A percentile compares a stretch with the other conserved stretches of the same genome.
Evolutionary conservation across 495 filamentous ascomycete species (phyloP).

Genomic region (Aspergillus leporis): DNA sequence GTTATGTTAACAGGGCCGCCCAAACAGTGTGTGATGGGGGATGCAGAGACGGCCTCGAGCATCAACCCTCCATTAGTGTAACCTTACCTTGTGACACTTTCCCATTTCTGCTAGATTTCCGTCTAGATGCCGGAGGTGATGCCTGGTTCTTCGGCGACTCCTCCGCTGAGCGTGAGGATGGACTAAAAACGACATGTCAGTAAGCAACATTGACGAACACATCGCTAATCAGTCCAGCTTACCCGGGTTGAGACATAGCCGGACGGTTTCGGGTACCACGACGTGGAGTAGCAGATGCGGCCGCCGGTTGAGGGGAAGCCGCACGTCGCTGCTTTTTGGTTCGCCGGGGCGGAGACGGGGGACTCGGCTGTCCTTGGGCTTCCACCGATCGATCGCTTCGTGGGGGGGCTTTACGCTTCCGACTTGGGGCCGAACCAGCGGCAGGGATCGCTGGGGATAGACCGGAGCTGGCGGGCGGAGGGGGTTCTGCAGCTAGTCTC

Average conservation of each 20-base stretch:
- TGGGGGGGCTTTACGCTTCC: constrained; percentile 59
- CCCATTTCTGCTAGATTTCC: constrained; percentile 64
- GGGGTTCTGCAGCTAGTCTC: constrained; percentile 68
- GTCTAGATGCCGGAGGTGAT: constrained; percentile 57
- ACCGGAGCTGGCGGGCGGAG: constrained; percentile 38
- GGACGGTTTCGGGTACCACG: constrained; percentile 64
- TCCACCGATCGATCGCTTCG: constrained; percentile 41
- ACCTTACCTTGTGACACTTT: constrained; percentile 30
- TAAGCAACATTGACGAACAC: neutral
- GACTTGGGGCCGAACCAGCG: constrained; percentile 44
- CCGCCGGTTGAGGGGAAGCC: constrained; percentile 41
- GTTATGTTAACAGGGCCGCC: neutral
- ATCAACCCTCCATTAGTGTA: neutral
- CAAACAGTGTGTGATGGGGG: neutral
- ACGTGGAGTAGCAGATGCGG: constrained; percentile 48
- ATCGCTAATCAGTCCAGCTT: constrained; percentile 21
- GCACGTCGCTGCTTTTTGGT: constrained; percentile 44
- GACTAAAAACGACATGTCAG: constrained; percentile 26
- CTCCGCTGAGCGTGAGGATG: constrained; percentile 45
- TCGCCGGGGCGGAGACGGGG: constrained; percentile 46
- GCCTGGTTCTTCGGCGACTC: constrained; percentile 41
- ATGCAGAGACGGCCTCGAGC: neutral
- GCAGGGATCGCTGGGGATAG: constrained; percentile 33
- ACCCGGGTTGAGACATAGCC: constrained; percentile 86
- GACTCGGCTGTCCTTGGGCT: constrained; percentile 39